Conservation (phyloP, 768 basidiomycete genomes). For the Trametes elegans region DNA sequence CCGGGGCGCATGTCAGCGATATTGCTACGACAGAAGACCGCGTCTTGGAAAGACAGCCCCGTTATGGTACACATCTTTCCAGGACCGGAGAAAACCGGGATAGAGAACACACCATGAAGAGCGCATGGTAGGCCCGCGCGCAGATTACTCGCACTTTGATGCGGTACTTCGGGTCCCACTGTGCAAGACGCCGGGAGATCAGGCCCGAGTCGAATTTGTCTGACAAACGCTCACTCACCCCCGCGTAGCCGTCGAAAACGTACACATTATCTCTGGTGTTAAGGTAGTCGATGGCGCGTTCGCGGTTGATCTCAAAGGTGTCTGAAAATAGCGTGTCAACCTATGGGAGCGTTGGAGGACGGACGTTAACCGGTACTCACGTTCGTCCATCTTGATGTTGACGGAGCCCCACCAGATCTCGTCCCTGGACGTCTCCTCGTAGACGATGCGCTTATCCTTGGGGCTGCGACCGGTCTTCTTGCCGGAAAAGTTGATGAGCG, state of each 20-base stretch:
- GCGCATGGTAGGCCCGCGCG: conserved; percentile 95
- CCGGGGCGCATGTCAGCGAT: conserved; percentile 6
- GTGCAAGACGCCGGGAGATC: not conserved
- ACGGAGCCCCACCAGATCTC: conserved; percentile 99
- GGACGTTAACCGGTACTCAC: conserved; percentile 42
- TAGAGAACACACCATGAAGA: conserved; percentile 82
- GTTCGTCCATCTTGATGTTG: conserved; percentile 99
- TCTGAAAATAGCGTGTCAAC: too few species aligned
- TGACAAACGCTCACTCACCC: conserved; percentile 48
- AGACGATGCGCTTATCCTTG: conserved; percentile 99
- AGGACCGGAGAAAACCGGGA: conserved; percentile 7
- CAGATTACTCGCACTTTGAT: conserved; percentile 99
- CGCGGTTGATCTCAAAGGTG: conserved; percentile 99
- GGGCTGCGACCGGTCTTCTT: conserved; percentile 98
- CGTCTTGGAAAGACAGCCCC: not conserved
- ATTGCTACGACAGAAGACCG: conserved; percentile 12
- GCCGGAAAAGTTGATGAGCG: conserved; percentile 99
- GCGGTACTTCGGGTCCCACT: conserved; percentile 99
- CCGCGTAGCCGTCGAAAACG: conserved; percentile 94
- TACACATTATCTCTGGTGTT: conserved; percentile 99
- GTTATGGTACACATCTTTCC: conserved; percentile 1
- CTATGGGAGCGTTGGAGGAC: not conserved
- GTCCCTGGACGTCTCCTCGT: conserved; percentile 93
- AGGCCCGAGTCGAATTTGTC: not conserved
- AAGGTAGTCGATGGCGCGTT: conserved; percentile 97